These are phyloP conservation scores for Candida insectalens DNA, from an alignment of 805 yeast species.

Conservation along the genomic window DNA sequence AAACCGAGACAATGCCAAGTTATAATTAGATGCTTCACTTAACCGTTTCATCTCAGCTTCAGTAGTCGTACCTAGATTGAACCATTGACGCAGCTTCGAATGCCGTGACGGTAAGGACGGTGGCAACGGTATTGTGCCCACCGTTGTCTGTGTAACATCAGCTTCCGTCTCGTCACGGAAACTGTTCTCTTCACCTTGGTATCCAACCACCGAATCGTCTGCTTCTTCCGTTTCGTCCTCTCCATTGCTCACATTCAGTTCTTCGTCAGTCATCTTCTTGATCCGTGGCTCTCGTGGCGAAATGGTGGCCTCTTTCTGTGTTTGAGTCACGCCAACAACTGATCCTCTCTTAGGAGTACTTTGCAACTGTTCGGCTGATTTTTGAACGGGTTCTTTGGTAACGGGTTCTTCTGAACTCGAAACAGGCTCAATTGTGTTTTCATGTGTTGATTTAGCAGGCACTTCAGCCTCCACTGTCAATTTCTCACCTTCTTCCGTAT, in stretches of 20 bases:
- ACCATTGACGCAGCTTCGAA: constrained; percentile 16
- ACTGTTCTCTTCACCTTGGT: no score
- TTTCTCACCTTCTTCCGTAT: no score
- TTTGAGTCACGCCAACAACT: no score
- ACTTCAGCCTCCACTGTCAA: no score
- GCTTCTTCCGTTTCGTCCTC: neutral
- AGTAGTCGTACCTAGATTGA: constrained; percentile 17
- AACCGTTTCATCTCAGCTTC: constrained; percentile 14
- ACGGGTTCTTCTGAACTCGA: no score
- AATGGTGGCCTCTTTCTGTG: neutral
- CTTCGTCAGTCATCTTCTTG: neutral
- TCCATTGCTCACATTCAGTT: neutral
- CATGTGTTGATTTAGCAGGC: no score
- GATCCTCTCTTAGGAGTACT: no score
- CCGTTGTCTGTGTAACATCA: constrained; percentile 4
- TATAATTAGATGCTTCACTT: constrained; percentile 34
- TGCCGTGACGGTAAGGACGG: neutral
- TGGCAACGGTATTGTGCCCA: constrained; percentile 7
- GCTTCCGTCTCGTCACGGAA: constrained; percentile 2
- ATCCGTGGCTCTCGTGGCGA: neutral
- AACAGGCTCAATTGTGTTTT: no score
- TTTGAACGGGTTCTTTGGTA: no score
- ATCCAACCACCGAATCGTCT: neutral
- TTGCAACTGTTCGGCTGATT: no score
- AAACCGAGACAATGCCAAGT: constrained; percentile 50